Conservation (phyloP, 2,329 filamentous ascomycete genomes). For the Ophiostoma perfectum region DNA sequence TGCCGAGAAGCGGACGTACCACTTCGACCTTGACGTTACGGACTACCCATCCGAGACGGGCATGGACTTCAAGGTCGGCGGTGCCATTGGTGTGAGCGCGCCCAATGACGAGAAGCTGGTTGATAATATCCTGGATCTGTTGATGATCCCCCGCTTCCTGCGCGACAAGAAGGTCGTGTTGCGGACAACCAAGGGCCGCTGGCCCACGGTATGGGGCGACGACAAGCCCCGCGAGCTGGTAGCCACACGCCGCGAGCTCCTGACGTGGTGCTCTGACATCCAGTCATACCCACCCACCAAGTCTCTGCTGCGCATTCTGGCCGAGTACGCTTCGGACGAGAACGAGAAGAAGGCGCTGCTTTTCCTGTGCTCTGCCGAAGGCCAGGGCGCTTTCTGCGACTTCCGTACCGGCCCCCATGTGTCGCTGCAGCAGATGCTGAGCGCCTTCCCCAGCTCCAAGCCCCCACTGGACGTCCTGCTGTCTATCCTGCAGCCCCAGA, state of each 20-base stretch:
- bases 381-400: conserved; percentile 89
- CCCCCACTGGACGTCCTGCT: conserved; percentile 80
- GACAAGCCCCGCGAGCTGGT: conserved; percentile 78
- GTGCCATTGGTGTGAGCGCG: conserved; percentile 87
- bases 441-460: conserved; percentile 86
- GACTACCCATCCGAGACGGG: conserved; percentile 78
- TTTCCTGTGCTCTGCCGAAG: conserved; percentile 83
- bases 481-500: conserved; percentile 75
- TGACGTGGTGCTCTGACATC: conserved; percentile 93
- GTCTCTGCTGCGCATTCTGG: conserved; percentile 74
- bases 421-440: conserved; percentile 76
- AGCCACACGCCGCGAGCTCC: conserved; percentile 82
- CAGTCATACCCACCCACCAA: conserved; percentile 92
- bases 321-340: conserved; percentile 72
- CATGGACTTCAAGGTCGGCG: conserved; percentile 92
- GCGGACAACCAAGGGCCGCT: conserved; percentile 73
- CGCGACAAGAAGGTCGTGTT: conserved; percentile 78
- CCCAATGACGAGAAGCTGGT: conserved; percentile 75
- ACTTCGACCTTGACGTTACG: conserved; percentile 95
- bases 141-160: conserved; percentile 74
- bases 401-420: conserved; percentile 84
- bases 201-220: conserved; percentile 97
- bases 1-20: conserved; percentile 93
- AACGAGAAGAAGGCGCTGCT: conserved; percentile 85
- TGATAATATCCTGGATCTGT: conserved; percentile 74